Evolutionary conservation across 2,329 filamentous ascomycete genomes (phyloP).

Genomic region (Volutella citrinella): DNA sequence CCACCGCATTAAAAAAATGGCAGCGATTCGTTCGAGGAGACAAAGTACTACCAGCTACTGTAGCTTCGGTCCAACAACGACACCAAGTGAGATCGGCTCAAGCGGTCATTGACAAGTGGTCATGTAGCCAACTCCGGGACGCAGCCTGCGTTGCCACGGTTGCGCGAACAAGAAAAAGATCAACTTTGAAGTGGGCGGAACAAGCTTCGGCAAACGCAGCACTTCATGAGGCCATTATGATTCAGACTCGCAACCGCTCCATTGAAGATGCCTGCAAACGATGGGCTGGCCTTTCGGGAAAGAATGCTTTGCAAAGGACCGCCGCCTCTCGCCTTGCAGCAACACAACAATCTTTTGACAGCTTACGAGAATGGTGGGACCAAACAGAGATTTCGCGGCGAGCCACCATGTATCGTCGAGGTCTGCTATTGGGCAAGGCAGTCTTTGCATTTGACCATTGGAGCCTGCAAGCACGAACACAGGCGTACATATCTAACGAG

Average conservation of each 20-base stretch:
- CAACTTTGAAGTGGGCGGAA: constrained; percentile 21
- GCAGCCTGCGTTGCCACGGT: constrained; percentile 17
- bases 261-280: too few relatives aligned
- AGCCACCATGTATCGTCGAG: constrained; percentile 21
- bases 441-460: constrained; percentile 26
- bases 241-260: too few relatives aligned
- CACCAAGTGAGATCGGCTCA: constrained; percentile 19
- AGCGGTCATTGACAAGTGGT: constrained; percentile 26
- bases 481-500: constrained; percentile 32
- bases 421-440: constrained; percentile 17
- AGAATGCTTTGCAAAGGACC: too few relatives aligned
- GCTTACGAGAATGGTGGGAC: constrained; percentile 31
- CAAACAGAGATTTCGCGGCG: constrained; percentile 24
- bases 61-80: constrained; percentile 18
- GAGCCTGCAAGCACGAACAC: constrained; percentile 31
- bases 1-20: constrained; percentile 32
- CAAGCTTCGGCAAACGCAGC: constrained; percentile 12
- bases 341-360: constrained; percentile 18
- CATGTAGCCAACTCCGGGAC: constrained; percentile 21
- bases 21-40: constrained; percentile 27
- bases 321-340: constrained; percentile 16
- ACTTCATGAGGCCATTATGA: constrained; percentile 15
- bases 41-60: constrained; percentile 23
- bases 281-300: too few relatives aligned
- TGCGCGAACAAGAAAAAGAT: constrained; percentile 14